Evolutionary conservation across 73 alveolate genomes (phyloP).

Genomic region (Tetrahymena elliotti): DNA sequence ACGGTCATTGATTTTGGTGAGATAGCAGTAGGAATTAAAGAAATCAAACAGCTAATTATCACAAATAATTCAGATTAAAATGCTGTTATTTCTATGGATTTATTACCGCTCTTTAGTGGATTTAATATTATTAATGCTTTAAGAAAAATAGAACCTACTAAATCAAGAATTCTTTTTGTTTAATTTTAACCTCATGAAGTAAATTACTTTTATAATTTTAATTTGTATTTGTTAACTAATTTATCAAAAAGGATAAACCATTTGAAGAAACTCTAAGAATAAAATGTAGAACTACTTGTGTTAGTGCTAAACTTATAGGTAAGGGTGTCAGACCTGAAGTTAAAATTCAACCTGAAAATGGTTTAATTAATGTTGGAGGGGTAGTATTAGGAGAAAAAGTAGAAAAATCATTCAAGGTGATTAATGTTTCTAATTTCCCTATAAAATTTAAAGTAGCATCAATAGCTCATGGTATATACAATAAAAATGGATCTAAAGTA

Average conservation of each 20-base stretch:
- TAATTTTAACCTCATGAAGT: conserved; percentile 79
- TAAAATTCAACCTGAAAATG: conserved; percentile 70
- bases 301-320: conserved; percentile 81
- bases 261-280: conserved; percentile 83
- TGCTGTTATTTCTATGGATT: conserved; percentile 77
- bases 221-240: neutral
- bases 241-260: conserved; percentile 50
- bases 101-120: conserved; percentile 85
- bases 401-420: conserved; percentile 74
- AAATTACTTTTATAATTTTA: neutral
- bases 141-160: conserved; percentile 84
- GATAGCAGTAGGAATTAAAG: conserved; percentile 86
- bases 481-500: conserved; percentile 66
- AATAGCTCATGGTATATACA: conserved; percentile 73
- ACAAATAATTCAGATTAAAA: conserved; percentile 69
- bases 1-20: conserved; percentile 89
- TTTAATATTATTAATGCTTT: conserved; percentile 87
- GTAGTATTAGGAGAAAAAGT: conserved; percentile 68
- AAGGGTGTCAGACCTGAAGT: conserved; percentile 96
- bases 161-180: conserved; percentile 71
- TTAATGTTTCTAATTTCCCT: conserved; percentile 81
- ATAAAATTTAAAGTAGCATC: conserved; percentile 66
- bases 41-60: conserved; percentile 72
- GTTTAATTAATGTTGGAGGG: conserved; percentile 80
- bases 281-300: conserved; percentile 73